Conservation (phyloP, 352 stramenopile species). For the Phytophthora syringae region DNA sequence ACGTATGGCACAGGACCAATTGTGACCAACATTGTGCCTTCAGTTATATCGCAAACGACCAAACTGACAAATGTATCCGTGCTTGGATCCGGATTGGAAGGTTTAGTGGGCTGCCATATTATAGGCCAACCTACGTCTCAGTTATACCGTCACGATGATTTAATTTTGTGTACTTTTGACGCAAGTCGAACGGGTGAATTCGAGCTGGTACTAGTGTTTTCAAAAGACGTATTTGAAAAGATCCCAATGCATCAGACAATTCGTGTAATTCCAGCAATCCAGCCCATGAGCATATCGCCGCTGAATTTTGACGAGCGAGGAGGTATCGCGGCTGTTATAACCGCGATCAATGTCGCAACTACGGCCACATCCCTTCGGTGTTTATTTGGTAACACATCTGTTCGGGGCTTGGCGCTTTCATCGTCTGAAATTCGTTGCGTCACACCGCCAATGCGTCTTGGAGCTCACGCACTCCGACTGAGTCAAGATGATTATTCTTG, state of each 20-base stretch:
- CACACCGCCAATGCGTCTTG: conserved; percentile 34
- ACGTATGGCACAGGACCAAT: conserved; percentile 32
- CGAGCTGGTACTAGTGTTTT: conserved; percentile 27
- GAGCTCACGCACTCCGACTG: conserved; percentile 23
- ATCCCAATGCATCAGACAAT: conserved; percentile 37
- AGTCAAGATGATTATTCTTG: conserved; percentile 49
- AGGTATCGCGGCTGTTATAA: conserved; percentile 44
- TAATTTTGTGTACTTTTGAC: conserved; percentile 40
- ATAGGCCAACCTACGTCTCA: conserved; percentile 20
- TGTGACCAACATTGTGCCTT: conserved; percentile 37
- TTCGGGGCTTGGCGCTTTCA: conserved; percentile 38
- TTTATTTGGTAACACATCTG: conserved; percentile 36
- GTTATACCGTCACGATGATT: conserved; percentile 14
- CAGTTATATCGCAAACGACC: conserved; percentile 39
- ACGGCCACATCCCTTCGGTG: conserved; percentile 38
- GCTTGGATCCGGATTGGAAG: conserved; percentile 31
- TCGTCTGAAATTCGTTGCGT: conserved; percentile 38
- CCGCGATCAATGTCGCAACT: conserved; percentile 28
- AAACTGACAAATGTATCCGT: conserved; percentile 32
- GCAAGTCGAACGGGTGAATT: conserved; percentile 37
- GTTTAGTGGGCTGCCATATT: conserved; percentile 40
- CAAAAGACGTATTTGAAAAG: conserved; percentile 1
- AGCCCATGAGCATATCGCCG: conserved; percentile 29
- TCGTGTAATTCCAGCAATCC: conserved; percentile 37
- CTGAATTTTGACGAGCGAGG: conserved; percentile 54